phyloP scores from a whole-genome alignment of 345 rosid genomes.

The Eucalyptus polyanthemos region DNA sequence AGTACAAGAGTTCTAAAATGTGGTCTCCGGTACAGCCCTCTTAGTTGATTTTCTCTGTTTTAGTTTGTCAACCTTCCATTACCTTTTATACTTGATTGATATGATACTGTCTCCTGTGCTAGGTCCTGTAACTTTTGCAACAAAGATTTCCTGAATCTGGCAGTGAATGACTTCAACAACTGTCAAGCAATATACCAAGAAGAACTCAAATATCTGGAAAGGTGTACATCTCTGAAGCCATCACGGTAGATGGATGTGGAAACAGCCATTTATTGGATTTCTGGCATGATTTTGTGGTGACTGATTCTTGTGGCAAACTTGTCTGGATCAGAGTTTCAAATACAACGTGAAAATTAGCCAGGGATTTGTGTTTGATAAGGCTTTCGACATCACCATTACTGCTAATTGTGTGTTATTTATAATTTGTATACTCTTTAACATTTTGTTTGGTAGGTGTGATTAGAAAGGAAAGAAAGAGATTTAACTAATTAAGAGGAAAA shows the following conservation, averaged over 20 bases:
- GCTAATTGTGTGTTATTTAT: neutral
- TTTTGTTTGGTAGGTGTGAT: neutral
- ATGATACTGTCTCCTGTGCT: conserved; percentile 1
- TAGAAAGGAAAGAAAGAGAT: neutral
- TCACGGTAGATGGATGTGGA: neutral
- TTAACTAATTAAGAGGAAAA: neutral
- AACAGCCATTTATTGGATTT: neutral
- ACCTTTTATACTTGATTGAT: neutral
- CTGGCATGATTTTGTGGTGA: neutral
- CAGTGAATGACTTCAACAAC: conserved; percentile 57
- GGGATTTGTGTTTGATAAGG: neutral
- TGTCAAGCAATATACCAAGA: conserved; percentile 46
- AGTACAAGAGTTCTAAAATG: conserved; percentile 38
- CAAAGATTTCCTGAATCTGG: conserved; percentile 47
- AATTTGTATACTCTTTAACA: neutral
- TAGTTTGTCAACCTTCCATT: neutral
- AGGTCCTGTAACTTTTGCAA: conserved; percentile 27
- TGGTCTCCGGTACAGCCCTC: conserved; percentile 35
- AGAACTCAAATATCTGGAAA: conserved; percentile 57
- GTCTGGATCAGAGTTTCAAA: neutral
- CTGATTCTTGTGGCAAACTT: neutral
- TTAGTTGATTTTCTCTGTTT: neutral
- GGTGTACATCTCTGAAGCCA: conserved; percentile 13
- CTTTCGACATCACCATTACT: neutral
- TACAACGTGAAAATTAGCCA: neutral